These are phyloP conservation scores for Globisporangium paddicum DNA, from an alignment of 352 stramenopile species.

Conservation along the genomic window DNA sequence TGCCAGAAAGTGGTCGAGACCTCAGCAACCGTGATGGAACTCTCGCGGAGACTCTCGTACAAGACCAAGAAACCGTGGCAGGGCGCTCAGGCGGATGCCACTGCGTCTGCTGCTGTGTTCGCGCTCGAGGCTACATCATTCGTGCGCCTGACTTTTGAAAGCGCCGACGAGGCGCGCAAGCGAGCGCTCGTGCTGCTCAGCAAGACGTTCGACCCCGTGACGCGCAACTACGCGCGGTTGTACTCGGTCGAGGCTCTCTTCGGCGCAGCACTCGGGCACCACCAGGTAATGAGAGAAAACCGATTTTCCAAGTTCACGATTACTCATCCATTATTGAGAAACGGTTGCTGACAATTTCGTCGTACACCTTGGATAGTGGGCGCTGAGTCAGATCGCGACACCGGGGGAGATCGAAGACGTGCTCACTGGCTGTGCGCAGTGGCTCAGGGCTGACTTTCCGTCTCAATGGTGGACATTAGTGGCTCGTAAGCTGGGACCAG, in stretches of 20 bases:
- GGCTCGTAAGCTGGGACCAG: conserved; percentile 18
- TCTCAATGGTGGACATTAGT: conserved; percentile 43
- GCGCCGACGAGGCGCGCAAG: conserved; percentile 59
- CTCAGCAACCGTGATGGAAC: conserved; percentile 35
- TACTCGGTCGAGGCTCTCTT: conserved; percentile 60
- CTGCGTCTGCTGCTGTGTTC: conserved; percentile 3
- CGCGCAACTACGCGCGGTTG: conserved; percentile 47
- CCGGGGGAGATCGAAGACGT: conserved; percentile 26
- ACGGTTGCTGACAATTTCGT: neutral
- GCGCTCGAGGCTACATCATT: conserved; percentile 40
- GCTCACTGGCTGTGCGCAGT: conserved; percentile 25
- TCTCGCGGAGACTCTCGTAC: conserved; percentile 28
- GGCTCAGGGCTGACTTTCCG: conserved; percentile 44
- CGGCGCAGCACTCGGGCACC: conserved; percentile 42
- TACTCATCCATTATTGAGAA: neutral
- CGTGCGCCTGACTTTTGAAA: conserved; percentile 66
- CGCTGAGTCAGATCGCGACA: conserved; percentile 35
- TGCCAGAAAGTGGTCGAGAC: conserved; percentile 32
- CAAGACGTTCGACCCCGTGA: conserved; percentile 73
- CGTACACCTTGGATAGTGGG: conserved; percentile 24
- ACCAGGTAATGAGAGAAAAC: conserved; percentile 35
- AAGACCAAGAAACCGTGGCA: conserved; percentile 25
- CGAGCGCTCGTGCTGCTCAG: conserved; percentile 60
- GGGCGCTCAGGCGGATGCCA: neutral
- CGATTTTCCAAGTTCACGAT: too few species aligned